Evolutionary conservation across 2,329 filamentous ascomycete genomes (phyloP), one percentile per base, ranked within the genome.

Genomic region (Lanzia echinophila): DNA sequence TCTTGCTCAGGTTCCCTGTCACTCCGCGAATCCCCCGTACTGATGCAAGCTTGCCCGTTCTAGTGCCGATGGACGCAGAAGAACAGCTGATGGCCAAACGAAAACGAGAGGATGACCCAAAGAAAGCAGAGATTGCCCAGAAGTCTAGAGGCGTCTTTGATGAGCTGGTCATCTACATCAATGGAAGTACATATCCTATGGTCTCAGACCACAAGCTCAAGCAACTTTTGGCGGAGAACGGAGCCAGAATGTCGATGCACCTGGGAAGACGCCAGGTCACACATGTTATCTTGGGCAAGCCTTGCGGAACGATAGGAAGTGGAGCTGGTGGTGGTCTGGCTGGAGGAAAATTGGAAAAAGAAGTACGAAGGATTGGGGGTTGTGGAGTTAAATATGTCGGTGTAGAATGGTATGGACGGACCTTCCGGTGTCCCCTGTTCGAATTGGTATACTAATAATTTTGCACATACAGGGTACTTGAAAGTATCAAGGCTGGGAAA

Each of bases 141-240:
- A 61, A 53, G 32, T 52, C 55, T 19, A 64, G 54, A 47, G 61
- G 60, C 45, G 79, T 95, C 50, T 91, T 96, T 67, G 71, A 79
- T 43, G 81, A 83, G 15, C 77, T 90, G 20, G 84, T 81, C 49
- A 79, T 96, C 63, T 94, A 92, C 71, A 79, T 96, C 70, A 96
- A 96, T 70, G 90, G 90, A 57, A 91, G 87, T 61, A 95, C 90
- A 2, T 79, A 84, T 56, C 90, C 91, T 1, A 70, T 82, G 22
- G 79, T 96, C 58, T 95, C 88, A 13, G 91, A 96, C 69, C 88
- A 95, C 72, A 87, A 82, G 67, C 79, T 96, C 54, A 95, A 94
- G 74, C 83, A 84, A 53, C 70, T 95, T 15, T 78, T 96, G 36
- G 81, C 79, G 5, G 76, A 83, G 54, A 82, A 95, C 65, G 92